Base-by-base conservation (phyloP, 2,329 filamentous ascomycete species). In the Xylogone sp. region DNA sequence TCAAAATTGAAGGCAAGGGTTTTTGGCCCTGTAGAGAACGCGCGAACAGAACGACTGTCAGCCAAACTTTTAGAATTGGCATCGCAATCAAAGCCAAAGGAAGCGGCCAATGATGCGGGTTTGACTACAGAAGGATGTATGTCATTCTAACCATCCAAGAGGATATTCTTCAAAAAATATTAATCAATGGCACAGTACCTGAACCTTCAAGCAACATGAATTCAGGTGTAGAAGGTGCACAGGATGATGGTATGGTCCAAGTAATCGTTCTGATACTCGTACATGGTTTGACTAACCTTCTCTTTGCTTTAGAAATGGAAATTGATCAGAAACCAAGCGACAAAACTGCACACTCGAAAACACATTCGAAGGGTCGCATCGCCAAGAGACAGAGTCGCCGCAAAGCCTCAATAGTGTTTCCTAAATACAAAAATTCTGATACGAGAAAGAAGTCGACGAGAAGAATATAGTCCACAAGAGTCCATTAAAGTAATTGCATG, bases 61-160 rank as follows among this genome's bases (percentile, higher is more conserved):
- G 87, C 88, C 55, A 96, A 94, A 72, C 77, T 97, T 54, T 77
- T 92, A 64, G 90, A 92, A 68, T 69, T 96, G 61, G 88, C 87
- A 45, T 78, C 85, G 52, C 84, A 91, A 65, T 85, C 89, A 54
- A 90, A 88, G 68, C 84, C 88, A 46, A 69, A 70, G 50, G 68
- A 75, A 43, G 74, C 77, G 60, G 72, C 77, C 42, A 63, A 66
- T 45, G 69, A 82, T 57, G 70, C 77, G 59, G 74, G 73, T 51
- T 78, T 81, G 67, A 71, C 75, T 48, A 67, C 65, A 59, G 65
- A 71, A 60, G 67, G 63, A 46, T 51, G 59, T 51, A 56, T 34
- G 55, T 39, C 42, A 18, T 18, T 43, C 31, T 43, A 19, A 39
- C 13, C 13, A 7, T 4, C 13, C 6, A 39, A 39, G n/a, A 39